Evolutionary conservation across 2,329 filamentous ascomycete genomes (phyloP), one percentile per base, ranked within the genome.

Genomic region (Epicoccum sorghinum): DNA sequence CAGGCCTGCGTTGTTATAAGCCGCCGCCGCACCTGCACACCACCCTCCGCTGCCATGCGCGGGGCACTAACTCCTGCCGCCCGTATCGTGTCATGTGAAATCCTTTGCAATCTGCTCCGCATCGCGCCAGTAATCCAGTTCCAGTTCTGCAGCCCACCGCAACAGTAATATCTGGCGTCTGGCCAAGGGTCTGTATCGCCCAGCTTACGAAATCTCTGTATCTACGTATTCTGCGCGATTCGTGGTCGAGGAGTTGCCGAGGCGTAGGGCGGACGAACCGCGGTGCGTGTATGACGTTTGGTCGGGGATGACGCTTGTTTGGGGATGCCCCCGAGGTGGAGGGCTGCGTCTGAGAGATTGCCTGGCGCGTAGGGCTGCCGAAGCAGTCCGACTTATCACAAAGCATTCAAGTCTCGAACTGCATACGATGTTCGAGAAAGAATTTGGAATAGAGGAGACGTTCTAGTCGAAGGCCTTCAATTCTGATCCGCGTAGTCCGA

Each of bases 11-110:
- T 46, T 37, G 37, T 55, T 50, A 50, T 50, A 50, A 47, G 37
- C 12, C n/a, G 46, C 39, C n/a, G 46, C 40, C 33, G 46, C 46
- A 22, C 24, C 22, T 23, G 37, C 42, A 38, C 27, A 29, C 6
- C 25, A 37, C 47, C 47, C 25, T 37, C 29, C 27, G 22, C 22
- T 33, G n/a, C 38, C 47, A 41, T 46, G 45, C 54, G 54, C 54
- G 54, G 54, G 54, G 54, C 54, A 53, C 35, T 45, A 37, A 40
- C 29, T 18, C 25, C 48, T 25, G 45, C 45, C 54, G 41, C 54
- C 52, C 54, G 49, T 36, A 57, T 49, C 45, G 47, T 52, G 48
- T 43, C 54, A 57, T 52, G 48, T 52, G 54, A 47, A 56, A 52
- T 48, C 22, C 43, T 43, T 35, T 42, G 12, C 33, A 36, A 46